These are phyloP conservation scores for Annulohypoxylon nitens DNA, from an alignment of 495 filamentous ascomycete genomes.

Conservation along the genomic window DNA sequence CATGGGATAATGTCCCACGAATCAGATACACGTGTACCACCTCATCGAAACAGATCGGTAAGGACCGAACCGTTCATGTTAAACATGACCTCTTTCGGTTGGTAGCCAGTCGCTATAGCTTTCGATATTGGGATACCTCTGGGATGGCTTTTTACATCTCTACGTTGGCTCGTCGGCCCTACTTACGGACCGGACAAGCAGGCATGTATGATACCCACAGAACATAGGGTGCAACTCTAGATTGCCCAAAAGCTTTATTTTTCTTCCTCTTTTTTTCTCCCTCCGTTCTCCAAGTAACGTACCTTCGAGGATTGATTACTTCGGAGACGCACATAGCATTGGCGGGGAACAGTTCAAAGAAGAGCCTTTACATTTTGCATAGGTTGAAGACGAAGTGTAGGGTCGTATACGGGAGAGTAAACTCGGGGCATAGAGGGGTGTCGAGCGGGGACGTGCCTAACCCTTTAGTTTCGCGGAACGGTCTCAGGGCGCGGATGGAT, in stretches of 20 bases:
- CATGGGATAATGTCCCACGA: conserved; percentile 13
- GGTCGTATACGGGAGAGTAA: background rate
- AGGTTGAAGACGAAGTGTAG: background rate
- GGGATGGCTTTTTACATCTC: conserved; percentile 7
- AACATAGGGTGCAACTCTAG: conserved; percentile 47
- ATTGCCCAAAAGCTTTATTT: conserved; percentile 45
- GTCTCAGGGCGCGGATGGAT: conserved; percentile 1
- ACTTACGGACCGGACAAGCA: background rate
- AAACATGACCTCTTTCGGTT: conserved; percentile 16
- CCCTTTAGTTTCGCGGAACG: background rate
- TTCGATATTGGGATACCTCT: conserved; percentile 12
- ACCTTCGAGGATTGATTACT: conserved; percentile 34
- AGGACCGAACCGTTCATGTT: conserved; percentile 13
- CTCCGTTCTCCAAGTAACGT: conserved; percentile 23
- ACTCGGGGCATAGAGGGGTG: background rate
- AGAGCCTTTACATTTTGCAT: background rate
- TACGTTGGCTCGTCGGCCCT: conserved; percentile 13
- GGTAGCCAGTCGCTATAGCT: conserved; percentile 10
- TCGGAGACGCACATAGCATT: conserved; percentile 30
- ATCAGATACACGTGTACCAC: conserved; percentile 17
- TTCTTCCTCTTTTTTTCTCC: conserved; percentile 16
- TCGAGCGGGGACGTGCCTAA: background rate
- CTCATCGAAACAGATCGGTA: conserved; percentile 12
- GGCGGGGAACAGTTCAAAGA: background rate
- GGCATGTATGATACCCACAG: conserved; percentile 49